Base-by-base conservation (phyloP, 257 asterid genomes). In the Prunella vulgaris region DNA sequence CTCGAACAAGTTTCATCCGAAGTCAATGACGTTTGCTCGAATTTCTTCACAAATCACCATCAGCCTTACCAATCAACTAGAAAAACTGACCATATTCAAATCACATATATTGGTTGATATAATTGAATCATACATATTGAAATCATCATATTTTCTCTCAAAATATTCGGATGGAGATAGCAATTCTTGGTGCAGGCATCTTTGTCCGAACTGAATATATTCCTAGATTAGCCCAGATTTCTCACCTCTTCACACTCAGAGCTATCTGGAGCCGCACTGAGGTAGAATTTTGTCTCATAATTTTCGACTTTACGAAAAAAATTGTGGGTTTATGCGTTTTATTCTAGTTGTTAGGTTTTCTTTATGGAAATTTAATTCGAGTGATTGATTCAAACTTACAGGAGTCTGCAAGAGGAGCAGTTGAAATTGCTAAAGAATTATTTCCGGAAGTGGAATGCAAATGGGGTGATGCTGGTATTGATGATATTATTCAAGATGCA, bases 171-270 rank as follows among this genome's bases (percentile, higher is more conserved):
- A 80, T 80, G 81, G 69, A 35, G 76, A 84, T 88, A 60, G 93
- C 96, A 27, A 86, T 88, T 18, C 77, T 88, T 38, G 96, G 96
- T 62, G 90, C 93, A 27, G 96, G 96, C 33, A 86, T 84, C 62
- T 88, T 86, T 56, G 96, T 83, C 8, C 80, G 60, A 72, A 83
- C 83, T 25, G 83, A 86, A 68, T 88, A 88, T 69, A 81, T 88
- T 37, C 96, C 93, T 2, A 83, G 88, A 77, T 76, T 88, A 65
- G 83, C 93, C 22, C 88, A 86, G 58, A 83, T 88, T 70, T 77
- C 93, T 46, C 18, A 83, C 66, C 89, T 72, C 52, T 84, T 84
- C 70, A 48, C 62, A 42, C 88, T 88, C 72, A 83, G 64, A 64
- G 76, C 84, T 25, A 88, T 88, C 58, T 88, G 96, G 96, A 86